Evolutionary conservation across 1,284 basidiomycete genomes (phyloP), one percentile per base, ranked within the genome.

Genomic region (Phellopilus nigrolimitatus): DNA sequence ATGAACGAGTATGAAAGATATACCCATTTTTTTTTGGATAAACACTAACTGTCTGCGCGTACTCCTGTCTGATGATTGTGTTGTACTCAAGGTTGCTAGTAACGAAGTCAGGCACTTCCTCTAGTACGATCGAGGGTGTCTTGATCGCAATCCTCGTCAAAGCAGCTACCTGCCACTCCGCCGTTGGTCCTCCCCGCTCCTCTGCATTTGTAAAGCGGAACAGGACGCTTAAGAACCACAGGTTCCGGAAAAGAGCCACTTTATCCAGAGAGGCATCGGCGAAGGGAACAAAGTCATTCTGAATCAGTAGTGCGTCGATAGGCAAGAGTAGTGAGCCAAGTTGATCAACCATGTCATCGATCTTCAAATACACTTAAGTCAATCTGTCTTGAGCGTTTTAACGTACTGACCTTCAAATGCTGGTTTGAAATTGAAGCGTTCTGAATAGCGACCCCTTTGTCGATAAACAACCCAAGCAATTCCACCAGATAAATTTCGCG

Each of bases 71-170:
- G 56, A 99, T 80, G 25, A 95, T 86, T 6, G 92, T 88, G 66
- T 94, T 95, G 66, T 95, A 97, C 65, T 97, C 93, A 19, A 98
- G 76, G 57, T 95, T 92, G 61, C 89, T 92, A 28, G 86, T 85
- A 31, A 94, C 79, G 48, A 87, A 90, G 66, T 97, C 93, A 57
- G 84, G 82, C 1, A 88, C 80, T 54, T 82, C 82, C 64, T 95
- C 93, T 25, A 88, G 71, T 3, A 98, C 83, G 55, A 97, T 76
- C 0, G 83, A 74, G 1, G 95, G 97, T 1, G 95, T 95, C 68
- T 94, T 95, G 30, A 76, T 70, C 27, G 95, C 90, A 56, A 99
- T 94, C 17, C 84, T 80, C 22, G 79, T 75, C 19, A 98, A 74
- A 1, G 90, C 86, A 22, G 85, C 83, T 46, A 76, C 74, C 50